Base-by-base conservation (phyloP, 2,329 filamentous ascomycete genomes). In the Pseudomassariella vexata region DNA sequence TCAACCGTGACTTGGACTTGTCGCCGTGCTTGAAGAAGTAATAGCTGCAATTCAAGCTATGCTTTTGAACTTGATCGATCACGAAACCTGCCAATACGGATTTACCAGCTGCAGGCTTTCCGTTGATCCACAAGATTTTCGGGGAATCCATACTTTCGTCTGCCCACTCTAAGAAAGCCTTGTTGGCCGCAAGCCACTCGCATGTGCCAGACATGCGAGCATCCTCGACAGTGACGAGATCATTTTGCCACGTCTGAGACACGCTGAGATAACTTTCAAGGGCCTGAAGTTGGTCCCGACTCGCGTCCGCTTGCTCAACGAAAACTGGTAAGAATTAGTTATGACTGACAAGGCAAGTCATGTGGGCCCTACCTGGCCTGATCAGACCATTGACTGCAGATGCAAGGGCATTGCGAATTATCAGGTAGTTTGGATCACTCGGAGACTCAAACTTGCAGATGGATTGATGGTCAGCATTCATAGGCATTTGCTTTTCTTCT, bases 401-500 rank as follows among this genome's bases (percentile, higher is more conserved):
- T 6, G 34, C 20, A 5, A 55, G 26, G 5, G 46, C 41, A 28
- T 56, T 49, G 12, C 39, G 38, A 5, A 56, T n/a, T 5, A 36
- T 42, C 4, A 47, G 27, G 24, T 53, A 53, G 9, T 49, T 52
- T 3, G 46, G 38, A 33, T 56, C 48, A 10, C 47, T 36, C 3
- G 38, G 44, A 18, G 35, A 44, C 1, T 44, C 39, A 27, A 56
- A 57, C 30, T 55, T 56, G 42, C 51, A 55, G n/a, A 58, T 49
- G 11, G 47, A 37, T 12, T 44, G 35, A 30, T 58, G 55, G 26
- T 54, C 45, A 6, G 53, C 50, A 26, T 50, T 44, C 6, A 55
- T 33, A 26, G 14, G 8, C 11, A 26, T 26, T 26, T 9, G 14
- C 8, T 9, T 9, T 26, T 8, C 12, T 26, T 15, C 7, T 14